A percentile compares a stretch with the other conserved stretches of the same genome.
These are phyloP conservation scores for Chrysosporium queenslandicum DNA, from an alignment of 2,329 filamentous ascomycete species.

Conservation along the genomic window DNA sequence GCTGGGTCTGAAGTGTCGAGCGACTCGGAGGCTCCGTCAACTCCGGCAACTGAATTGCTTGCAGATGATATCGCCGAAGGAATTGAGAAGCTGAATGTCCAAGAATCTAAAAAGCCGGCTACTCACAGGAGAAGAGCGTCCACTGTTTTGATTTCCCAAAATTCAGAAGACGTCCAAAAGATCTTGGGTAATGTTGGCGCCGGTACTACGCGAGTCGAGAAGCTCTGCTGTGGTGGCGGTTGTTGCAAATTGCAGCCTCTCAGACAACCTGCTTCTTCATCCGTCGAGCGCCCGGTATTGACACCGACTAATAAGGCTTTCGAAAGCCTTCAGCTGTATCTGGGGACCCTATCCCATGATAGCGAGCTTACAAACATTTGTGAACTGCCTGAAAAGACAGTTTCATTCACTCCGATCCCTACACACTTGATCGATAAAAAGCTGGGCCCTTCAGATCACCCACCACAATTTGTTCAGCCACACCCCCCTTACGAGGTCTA, in stretches of 20 bases:
- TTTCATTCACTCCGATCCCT: slow-evolving; percentile 48
- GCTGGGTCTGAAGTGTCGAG: slow-evolving; percentile 25
- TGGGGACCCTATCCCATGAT: slow-evolving; percentile 61
- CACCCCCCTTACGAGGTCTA: slow-evolving; percentile 90
- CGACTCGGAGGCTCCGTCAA: slow-evolving; percentile 31
- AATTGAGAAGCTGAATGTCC: slow-evolving; percentile 21
- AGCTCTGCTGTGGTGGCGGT: slow-evolving; percentile 55
- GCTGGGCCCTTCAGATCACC: slow-evolving; percentile 46
- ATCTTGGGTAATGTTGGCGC: slow-evolving; percentile 47
- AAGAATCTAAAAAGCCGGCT: not conserved
- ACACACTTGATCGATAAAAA: slow-evolving; percentile 27
- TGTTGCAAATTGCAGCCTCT: slow-evolving; percentile 53
- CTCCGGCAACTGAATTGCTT: slow-evolving; percentile 33
- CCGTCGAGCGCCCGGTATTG: slow-evolving; percentile 41
- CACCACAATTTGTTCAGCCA: slow-evolving; percentile 82
- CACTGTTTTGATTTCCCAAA: slow-evolving; percentile 46
- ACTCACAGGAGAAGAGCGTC: slow-evolving; percentile 34
- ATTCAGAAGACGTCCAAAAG: slow-evolving; percentile 48
- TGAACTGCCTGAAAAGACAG: slow-evolving; percentile 63
- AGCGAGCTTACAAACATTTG: slow-evolving; percentile 61
- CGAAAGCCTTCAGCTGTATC: slow-evolving; percentile 63
- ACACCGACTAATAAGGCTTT: slow-evolving; percentile 77
- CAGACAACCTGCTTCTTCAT: slow-evolving; percentile 35
- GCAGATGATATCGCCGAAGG: slow-evolving; percentile 25
- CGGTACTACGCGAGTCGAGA: slow-evolving; percentile 51